Base-by-base conservation (phyloP, 257 asterid genomes). In the Plantago major region DNA sequence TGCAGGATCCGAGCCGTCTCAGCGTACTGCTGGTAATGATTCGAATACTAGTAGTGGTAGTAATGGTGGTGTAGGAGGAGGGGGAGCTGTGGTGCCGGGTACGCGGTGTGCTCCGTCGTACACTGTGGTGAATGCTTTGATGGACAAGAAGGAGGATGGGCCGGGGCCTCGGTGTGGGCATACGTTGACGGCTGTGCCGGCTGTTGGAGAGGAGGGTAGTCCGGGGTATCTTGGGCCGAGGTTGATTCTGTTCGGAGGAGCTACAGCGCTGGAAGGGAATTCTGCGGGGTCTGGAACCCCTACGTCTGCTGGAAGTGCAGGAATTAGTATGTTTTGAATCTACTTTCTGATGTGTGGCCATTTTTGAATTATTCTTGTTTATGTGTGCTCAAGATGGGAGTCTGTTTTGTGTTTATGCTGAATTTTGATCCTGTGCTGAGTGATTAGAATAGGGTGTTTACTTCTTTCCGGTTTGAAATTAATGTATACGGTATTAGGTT, bases 111-210 rank as follows among this genome's bases (percentile, higher is more conserved):
- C 99, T 47, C 99, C 99, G 12, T 76, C 73, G 6, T 89, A 89
- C 48, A 71, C 82, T 43, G 91, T 73, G 60, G 95, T 89, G 73
- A 84, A 79, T 65, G 87, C 94, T 55, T 69, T 87, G 64, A 52
- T 89, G 28, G 99, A 93, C 71, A 84, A 89, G 84, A 80, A 85
- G 71, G 97, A 93, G 69, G 97, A 93, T 67, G 99, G 96, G 11
- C 94, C 99, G 0, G 99, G 99, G 9, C 94, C 99, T 42, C 67
- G 99, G 71, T 93, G 99, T 58, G 99, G 99, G 4, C 99, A 93
- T 81, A 93, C 99, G 14, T 81, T 93, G 59, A 93, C 99, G 19
- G 88, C 99, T 38, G 89, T 93, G 58, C 94, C 96, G 46, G 89
- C 97, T 17, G 91, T 93, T 72, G 99, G 97, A 60, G 97, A 93